Evolutionary conservation across 371 early-diverging fungal species (phyloP).

Genomic region (Dichotomocladium elegans): DNA sequence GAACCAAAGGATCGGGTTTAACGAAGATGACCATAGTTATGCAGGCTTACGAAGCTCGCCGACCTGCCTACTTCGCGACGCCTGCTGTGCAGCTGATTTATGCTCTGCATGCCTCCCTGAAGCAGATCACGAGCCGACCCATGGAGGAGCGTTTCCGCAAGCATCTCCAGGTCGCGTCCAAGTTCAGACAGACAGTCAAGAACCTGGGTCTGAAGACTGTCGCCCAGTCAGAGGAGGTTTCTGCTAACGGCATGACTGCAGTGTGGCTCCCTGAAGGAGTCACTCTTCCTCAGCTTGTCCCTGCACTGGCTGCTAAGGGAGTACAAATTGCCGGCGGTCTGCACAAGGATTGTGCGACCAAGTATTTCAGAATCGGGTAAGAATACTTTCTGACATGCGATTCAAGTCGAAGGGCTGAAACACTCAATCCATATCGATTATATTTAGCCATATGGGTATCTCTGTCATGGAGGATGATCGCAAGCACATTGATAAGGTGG

Average conservation of each 20-base stretch:
- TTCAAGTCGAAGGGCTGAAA: not conserved
- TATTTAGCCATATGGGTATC: conserved; percentile 84
- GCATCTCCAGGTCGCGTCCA: conserved; percentile 67
- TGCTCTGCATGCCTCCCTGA: conserved; percentile 83
- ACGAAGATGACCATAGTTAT: conserved; percentile 58
- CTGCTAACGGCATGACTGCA: conserved; percentile 93
- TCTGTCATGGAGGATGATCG: conserved; percentile 74
- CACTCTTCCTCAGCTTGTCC: conserved; percentile 73
- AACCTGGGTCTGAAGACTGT: conserved; percentile 78
- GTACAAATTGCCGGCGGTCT: conserved; percentile 95
- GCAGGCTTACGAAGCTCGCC: conserved; percentile 89
- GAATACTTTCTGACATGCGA: conserved; percentile 1
- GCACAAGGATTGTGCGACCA: conserved; percentile 75
- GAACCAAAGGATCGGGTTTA: not conserved
- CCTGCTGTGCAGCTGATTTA: conserved; percentile 93
- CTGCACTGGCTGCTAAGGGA: conserved; percentile 71
- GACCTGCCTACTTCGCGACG: conserved; percentile 95
- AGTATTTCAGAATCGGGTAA: conserved; percentile 92
- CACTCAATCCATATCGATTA: not conserved
- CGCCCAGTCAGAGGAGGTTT: conserved; percentile 52
- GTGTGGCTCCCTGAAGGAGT: conserved; percentile 90
- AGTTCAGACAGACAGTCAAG: conserved; percentile 68
- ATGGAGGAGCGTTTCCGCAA: conserved; percentile 69
- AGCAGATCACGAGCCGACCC: conserved; percentile 67
- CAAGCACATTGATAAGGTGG: conserved; percentile 71